phyloP scores from a whole-genome alignment of 768 basidiomycete genomes.

The Hygrophorus pudorinus region DNA sequence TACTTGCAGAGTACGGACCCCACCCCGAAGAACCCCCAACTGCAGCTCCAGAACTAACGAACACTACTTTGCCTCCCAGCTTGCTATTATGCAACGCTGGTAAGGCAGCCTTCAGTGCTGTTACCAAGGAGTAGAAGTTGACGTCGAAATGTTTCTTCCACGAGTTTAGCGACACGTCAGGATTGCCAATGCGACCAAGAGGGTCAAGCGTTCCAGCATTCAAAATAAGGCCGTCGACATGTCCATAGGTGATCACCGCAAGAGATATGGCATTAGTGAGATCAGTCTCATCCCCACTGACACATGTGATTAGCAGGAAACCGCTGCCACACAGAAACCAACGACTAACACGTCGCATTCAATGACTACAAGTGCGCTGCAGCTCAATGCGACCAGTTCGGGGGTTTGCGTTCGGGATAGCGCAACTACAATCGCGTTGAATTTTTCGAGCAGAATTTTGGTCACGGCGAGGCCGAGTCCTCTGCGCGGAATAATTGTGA shows the following conservation, averaged over 20 bases:
- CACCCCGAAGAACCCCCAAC: conserved; percentile 56
- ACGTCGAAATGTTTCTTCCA: conserved; percentile 75
- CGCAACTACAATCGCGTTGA: conserved; percentile 62
- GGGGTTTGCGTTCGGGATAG: conserved; percentile 61
- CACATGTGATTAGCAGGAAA: conserved; percentile 8
- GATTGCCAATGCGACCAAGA: conserved; percentile 43
- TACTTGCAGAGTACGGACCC: conserved; percentile 76
- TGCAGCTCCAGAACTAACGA: conserved; percentile 83
- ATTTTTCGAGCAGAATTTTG: conserved; percentile 49
- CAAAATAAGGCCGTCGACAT: conserved; percentile 69
- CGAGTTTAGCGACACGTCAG: conserved; percentile 26
- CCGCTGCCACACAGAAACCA: conserved; percentile 4
- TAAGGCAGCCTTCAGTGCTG: conserved; percentile 54
- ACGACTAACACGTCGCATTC: conserved; percentile 66
- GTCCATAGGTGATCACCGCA: conserved; percentile 44
- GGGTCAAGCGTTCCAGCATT: conserved; percentile 81
- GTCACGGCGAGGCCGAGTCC: conserved; percentile 76
- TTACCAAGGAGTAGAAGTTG: conserved; percentile 81
- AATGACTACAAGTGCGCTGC: conserved; percentile 39
- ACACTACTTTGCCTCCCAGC: conserved; percentile 56
- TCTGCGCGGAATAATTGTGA: conserved; percentile 20
- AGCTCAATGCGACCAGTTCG: conserved; percentile 47
- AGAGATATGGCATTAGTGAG: conserved; percentile 45
- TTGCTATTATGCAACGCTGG: conserved; percentile 58
- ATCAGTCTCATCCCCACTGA: conserved; percentile 50